Evolutionary conservation across 1,139 yeast genomes (phyloP).

Genomic region (Martiniozyma asiatica): DNA sequence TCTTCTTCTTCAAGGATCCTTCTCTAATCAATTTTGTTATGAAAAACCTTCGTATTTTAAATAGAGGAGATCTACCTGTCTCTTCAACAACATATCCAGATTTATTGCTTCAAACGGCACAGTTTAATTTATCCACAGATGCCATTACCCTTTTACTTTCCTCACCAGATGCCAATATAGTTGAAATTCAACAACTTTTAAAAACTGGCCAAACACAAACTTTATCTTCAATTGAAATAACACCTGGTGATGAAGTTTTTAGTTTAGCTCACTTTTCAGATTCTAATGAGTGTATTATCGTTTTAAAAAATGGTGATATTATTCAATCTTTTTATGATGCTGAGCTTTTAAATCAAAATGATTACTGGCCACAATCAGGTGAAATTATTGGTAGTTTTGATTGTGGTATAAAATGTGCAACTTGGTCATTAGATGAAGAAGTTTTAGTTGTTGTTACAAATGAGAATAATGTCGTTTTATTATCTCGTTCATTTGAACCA

Average conservation of each 20-base stretch:
- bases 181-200: conserved; percentile 50
- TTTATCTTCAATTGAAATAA: conserved; percentile 45
- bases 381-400: conserved; percentile 84
- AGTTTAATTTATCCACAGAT: conserved; percentile 69
- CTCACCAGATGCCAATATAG: conserved; percentile 42
- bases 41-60: conserved; percentile 41
- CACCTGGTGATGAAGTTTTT: conserved; percentile 26
- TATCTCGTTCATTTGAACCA: conserved; percentile 74
- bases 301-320: conserved; percentile 60
- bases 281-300: conserved; percentile 44
- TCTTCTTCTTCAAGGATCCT: too few relatives aligned
- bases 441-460: conserved; percentile 58
- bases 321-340: conserved; percentile 51
- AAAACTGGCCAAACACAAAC: conserved; percentile 43
- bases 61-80: conserved; percentile 35
- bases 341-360: conserved; percentile 27
- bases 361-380: conserved; percentile 41
- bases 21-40: too few relatives aligned
- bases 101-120: conserved; percentile 41
- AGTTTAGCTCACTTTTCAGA: conserved; percentile 60
- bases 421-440: conserved; percentile 92
- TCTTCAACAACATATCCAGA: conserved; percentile 50
- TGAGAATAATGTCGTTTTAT: conserved; percentile 48
- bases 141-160: conserved; percentile 59
- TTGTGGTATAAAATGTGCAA: conserved; percentile 58